Percentiles rank a stretch among this genome's conserved stretches.
These are phyloP conservation scores for Pseudevernia furfuracea DNA, from an alignment of 495 filamentous ascomycete genomes.

Conservation along the genomic window DNA sequence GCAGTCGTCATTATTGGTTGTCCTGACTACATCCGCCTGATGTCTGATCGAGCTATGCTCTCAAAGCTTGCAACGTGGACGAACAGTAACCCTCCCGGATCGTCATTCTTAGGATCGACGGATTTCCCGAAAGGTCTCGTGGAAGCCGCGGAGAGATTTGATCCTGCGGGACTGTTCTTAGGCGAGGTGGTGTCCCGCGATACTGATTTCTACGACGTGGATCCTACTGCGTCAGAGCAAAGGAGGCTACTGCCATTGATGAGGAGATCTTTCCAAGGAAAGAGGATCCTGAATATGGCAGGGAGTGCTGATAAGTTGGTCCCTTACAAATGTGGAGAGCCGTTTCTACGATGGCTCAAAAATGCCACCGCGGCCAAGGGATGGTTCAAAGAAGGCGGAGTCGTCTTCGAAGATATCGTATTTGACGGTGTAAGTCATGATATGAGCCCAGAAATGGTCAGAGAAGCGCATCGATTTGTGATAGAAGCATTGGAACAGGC, in stretches of 20 bases:
- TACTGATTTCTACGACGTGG: conserved; percentile 15
- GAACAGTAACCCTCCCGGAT: conserved; percentile 45
- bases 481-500: conserved; percentile 34
- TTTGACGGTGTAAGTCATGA: conserved; percentile 67
- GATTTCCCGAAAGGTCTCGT: conserved; percentile 67
- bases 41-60: conserved; percentile 67
- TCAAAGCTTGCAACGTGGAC: conserved; percentile 62
- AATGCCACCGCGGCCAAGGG: conserved; percentile 37
- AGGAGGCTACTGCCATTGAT: conserved; percentile 36
- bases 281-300: conserved; percentile 68
- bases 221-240: conserved; percentile 41
- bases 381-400: conserved; percentile 47
- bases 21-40: conserved; percentile 74
- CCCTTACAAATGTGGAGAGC: conserved; percentile 60
- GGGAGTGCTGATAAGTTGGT: conserved; percentile 79
- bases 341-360: conserved; percentile 67
- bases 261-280: conserved; percentile 51
- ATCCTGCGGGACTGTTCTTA: conserved; percentile 64
- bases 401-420: conserved; percentile 64
- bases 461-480: conserved; percentile 61
- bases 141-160: conserved; percentile 50
- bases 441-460: conserved; percentile 64
- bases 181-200: conserved; percentile 34
- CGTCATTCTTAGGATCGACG: conserved; percentile 60
- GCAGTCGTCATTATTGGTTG: conserved; percentile 79